Evolutionary conservation across 441 rosid genomes (phyloP), one percentile per base, ranked within the genome.

Genomic region (Eutrema salsugineum): DNA sequence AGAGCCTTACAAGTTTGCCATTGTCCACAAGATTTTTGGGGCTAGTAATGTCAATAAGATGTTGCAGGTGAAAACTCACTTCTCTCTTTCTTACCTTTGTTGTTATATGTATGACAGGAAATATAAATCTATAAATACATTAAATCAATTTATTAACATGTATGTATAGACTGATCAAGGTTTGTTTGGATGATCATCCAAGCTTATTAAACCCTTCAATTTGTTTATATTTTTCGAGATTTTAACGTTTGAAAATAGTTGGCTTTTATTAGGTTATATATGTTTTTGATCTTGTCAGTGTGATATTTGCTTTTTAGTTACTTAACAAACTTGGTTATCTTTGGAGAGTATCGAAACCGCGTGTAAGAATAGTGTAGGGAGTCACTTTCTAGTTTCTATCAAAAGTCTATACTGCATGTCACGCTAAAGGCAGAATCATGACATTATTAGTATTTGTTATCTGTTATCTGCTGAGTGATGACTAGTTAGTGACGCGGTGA

Each of bases 31-130:
- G 83, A 89, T 90, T 14, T 93, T 90, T 63, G 98, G 98, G 40
- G 98, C 98, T 8, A 90, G 98, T 85, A 93, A 90, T 75, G 97
- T 93, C 76, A 93, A 81, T 85, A 93, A 88, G 80, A 85, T 90
- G 93, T 62, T 93, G 72, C 97, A 93, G 98, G 98, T 93, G n/a
- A 68, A 30, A 47, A 11, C 49, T 39, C 46, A 38, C 40, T 63
- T 33, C 11, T 64, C 63, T 50, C 17, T 59, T 48, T 51, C 2
- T 66, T 50, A 1, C 19, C 10, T 60, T 42, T 51, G 24, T 6
- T 33, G 20, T 15, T 33, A 9, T 53, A 10, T 17, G 6, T 54
- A 24, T 30, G 38, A 51, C 38, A 38, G 44, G 46, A 42, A 39
- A 17, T 49, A 8, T 30, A 35, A 5, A 28, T 28, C 5, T 28